Conservation (phyloP, 75 land plant species). For the Pseudotsuga menziesii region DNA sequence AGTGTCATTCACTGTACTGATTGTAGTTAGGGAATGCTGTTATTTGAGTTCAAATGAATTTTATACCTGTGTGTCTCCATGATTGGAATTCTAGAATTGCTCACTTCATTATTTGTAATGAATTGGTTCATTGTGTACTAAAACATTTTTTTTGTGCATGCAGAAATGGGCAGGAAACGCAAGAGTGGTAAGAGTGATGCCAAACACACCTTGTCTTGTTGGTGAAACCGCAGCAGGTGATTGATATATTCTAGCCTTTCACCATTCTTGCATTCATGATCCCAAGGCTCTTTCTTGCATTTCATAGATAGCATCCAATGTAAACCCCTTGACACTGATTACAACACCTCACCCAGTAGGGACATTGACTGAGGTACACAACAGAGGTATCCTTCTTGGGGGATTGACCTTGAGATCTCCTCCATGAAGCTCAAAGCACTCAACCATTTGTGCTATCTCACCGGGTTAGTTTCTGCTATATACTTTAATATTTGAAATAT, state of each 20-base stretch:
- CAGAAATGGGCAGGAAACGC: conserved; percentile 92
- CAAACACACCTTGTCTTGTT: conserved; percentile 87
- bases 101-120: conserved; percentile 1
- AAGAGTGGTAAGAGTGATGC: conserved; percentile 92
- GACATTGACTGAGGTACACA: no score
- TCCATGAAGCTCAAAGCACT: no score
- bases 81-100: neutral
- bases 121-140: neutral
- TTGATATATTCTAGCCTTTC: neutral
- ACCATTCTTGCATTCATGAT: no score
- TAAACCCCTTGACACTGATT: no score
- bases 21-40: neutral
- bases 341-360: no score
- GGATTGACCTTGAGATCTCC: no score
- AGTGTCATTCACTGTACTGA: no score
- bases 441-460: no score
- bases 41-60: neutral
- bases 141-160: conserved; percentile 11
- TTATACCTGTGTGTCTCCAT: neutral
- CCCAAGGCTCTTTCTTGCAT: neutral
- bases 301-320: no score
- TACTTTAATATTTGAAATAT: no score
- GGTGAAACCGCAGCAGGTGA: conserved; percentile 87
- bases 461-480: no score
- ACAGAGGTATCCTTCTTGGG: no score